A percentile compares a stretch with the other conserved stretches of the same genome.
Evolutionary conservation across 2,329 filamentous ascomycete genomes (phyloP).

Genomic region (Herpotrichia juniperi): DNA sequence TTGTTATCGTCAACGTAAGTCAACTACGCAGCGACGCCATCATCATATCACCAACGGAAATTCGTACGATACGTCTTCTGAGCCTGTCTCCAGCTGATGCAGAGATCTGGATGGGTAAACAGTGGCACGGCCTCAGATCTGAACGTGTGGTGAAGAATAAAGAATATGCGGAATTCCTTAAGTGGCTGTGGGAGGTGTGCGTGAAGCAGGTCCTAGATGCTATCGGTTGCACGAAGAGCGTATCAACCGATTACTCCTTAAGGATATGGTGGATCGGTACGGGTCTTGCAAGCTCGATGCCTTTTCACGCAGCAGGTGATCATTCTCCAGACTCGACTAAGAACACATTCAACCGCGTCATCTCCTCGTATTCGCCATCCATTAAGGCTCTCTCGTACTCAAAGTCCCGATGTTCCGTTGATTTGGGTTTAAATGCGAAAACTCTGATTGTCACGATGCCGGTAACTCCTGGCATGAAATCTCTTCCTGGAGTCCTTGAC

Average conservation of each 20-base stretch:
- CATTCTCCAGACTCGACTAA: slow-evolving; percentile 23
- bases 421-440: background rate
- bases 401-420: slow-evolving; percentile 1
- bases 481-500: no score
- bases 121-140: background rate
- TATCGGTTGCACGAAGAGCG: no score
- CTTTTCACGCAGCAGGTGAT: slow-evolving; percentile 26
- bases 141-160: background rate
- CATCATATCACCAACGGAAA: background rate
- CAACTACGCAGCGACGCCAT: slow-evolving; percentile 1
- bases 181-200: slow-evolving; percentile 1
- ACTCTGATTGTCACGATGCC: slow-evolving; percentile 41
- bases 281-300: background rate
- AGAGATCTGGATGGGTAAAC: background rate
- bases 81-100: background rate
- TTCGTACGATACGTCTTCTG: background rate
- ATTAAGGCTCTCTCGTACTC: slow-evolving; percentile 41
- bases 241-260: background rate
- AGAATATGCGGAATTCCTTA: background rate
- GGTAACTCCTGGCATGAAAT: slow-evolving; percentile 22
- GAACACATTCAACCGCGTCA: slow-evolving; percentile 42
- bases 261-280: slow-evolving; percentile 10
- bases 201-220: slow-evolving; percentile 5
- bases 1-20: slow-evolving; percentile 4
- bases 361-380: slow-evolving; percentile 49